Conservation (phyloP, 1,284 basidiomycete species). For the Naganishia sp. region DNA sequence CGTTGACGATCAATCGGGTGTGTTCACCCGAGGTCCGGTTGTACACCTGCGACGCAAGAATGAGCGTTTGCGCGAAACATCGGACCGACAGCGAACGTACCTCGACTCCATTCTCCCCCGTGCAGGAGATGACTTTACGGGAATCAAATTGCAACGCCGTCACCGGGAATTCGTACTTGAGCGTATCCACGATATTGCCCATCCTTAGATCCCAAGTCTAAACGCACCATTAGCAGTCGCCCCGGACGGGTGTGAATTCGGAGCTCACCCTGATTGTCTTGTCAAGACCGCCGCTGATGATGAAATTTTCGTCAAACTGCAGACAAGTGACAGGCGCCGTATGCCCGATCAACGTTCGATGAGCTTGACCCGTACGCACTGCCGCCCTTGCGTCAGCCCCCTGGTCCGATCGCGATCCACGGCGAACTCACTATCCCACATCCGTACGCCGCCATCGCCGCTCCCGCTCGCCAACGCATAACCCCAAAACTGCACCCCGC, state of each 20-base stretch:
- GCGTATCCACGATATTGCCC: slow-evolving; percentile 78
- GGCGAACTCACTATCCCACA: slow-evolving; percentile 93
- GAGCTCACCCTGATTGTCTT: slow-evolving; percentile 79
- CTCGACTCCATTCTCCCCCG: slow-evolving; percentile 90
- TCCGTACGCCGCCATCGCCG: slow-evolving; percentile 92
- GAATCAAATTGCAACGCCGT: slow-evolving; percentile 93
- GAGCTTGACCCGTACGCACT: slow-evolving; percentile 98
- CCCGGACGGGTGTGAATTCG: slow-evolving; percentile 6
- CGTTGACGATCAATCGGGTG: slow-evolving; percentile 79
- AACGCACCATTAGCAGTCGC: background rate
- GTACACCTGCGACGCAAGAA: slow-evolving; percentile 66
- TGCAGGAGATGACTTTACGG: slow-evolving; percentile 89
- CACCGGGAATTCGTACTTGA: slow-evolving; percentile 87
- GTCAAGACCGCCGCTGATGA: slow-evolving; percentile 88
- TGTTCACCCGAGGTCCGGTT: slow-evolving; percentile 93
- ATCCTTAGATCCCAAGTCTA: slow-evolving; percentile 97
- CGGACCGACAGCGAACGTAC: slow-evolving; percentile 54
- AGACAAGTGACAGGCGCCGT: slow-evolving; percentile 90
- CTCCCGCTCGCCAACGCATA: slow-evolving; percentile 95
- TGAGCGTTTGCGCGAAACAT: background rate
- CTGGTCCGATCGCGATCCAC: slow-evolving; percentile 14
- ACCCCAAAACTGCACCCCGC: slow-evolving; percentile 97
- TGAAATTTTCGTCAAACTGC: slow-evolving; percentile 94
- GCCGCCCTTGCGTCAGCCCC: slow-evolving; percentile 16
- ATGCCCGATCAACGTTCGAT: slow-evolving; percentile 89